Percentiles rank a stretch among this genome's conserved stretches.
Conservation (phyloP, 352 stramenopile genomes). For the Globisporangium recalcitrans region DNA sequence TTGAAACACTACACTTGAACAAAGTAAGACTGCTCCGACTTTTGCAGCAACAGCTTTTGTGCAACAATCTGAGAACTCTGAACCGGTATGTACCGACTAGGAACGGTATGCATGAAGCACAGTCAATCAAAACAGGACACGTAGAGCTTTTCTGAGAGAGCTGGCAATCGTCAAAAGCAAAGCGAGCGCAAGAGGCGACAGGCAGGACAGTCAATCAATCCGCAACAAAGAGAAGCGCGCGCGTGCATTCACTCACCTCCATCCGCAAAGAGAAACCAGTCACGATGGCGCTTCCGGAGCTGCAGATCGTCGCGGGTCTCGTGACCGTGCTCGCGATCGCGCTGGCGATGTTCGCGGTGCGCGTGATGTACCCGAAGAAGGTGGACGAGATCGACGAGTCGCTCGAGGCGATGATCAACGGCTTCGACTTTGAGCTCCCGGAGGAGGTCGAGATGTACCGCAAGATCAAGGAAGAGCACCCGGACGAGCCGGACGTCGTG, state of each 20-base stretch:
- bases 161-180: not conserved
- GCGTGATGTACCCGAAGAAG: conserved; percentile 69
- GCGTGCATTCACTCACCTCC: not conserved
- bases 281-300: conserved; percentile 50
- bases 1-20: too few relatives aligned
- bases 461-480: conserved; percentile 58
- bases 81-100: too few relatives aligned
- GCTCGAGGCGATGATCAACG: conserved; percentile 86
- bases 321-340: conserved; percentile 55
- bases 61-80: too few relatives aligned
- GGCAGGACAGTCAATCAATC: not conserved
- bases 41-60: too few relatives aligned
- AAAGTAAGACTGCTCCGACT: too few relatives aligned
- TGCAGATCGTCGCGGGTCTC: conserved; percentile 64
- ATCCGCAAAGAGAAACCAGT: not conserved
- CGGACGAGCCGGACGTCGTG: conserved; percentile 56
- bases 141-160: not conserved
- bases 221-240: not conserved
- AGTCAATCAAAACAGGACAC: not conserved
- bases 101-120: too few relatives aligned
- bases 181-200: not conserved
- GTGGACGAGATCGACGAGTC: conserved; percentile 66
- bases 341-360: conserved; percentile 59
- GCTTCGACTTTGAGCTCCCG: conserved; percentile 82
- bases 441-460: conserved; percentile 79